These are phyloP conservation scores for Periconia digitata DNA, from an alignment of 2,329 filamentous ascomycete genomes.

Conservation along the genomic window DNA sequence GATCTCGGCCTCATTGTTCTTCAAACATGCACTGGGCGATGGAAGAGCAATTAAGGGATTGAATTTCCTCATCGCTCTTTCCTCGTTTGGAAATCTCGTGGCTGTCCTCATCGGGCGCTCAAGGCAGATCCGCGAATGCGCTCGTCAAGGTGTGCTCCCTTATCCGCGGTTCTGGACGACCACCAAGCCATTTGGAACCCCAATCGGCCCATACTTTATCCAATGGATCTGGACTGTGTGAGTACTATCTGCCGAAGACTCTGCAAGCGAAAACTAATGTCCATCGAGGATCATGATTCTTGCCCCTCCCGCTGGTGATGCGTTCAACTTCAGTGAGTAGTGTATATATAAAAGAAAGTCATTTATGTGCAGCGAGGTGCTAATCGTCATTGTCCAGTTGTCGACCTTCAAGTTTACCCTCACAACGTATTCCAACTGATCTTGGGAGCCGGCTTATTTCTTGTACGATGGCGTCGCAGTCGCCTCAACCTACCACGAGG, in stretches of 20 bases:
- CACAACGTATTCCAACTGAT: slow-evolving; percentile 59
- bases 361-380: background rate
- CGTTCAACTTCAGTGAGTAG: slow-evolving; percentile 57
- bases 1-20: slow-evolving; percentile 60
- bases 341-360: background rate
- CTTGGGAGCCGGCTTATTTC: slow-evolving; percentile 59
- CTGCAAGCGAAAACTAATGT: background rate
- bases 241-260: background rate
- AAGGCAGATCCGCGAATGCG: slow-evolving; percentile 62
- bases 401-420: slow-evolving; percentile 62
- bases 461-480: slow-evolving; percentile 59
- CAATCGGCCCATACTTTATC: slow-evolving; percentile 59
- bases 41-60: slow-evolving; percentile 54
- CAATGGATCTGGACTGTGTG: slow-evolving; percentile 59
- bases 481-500: slow-evolving; percentile 52
- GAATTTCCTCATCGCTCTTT: slow-evolving; percentile 60
- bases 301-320: slow-evolving; percentile 62
- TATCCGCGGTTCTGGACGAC: slow-evolving; percentile 64
- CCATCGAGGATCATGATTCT: slow-evolving; percentile 56
- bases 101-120: slow-evolving; percentile 59
- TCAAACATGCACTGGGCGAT: slow-evolving; percentile 57
- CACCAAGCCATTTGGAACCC: slow-evolving; percentile 63
- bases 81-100: slow-evolving; percentile 62
- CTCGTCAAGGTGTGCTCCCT: slow-evolving; percentile 63
- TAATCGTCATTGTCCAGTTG: slow-evolving; percentile 44